These are phyloP conservation scores for Exophiala spinifera DNA, from an alignment of 2,329 filamentous ascomycete genomes.

Conservation along the genomic window DNA sequence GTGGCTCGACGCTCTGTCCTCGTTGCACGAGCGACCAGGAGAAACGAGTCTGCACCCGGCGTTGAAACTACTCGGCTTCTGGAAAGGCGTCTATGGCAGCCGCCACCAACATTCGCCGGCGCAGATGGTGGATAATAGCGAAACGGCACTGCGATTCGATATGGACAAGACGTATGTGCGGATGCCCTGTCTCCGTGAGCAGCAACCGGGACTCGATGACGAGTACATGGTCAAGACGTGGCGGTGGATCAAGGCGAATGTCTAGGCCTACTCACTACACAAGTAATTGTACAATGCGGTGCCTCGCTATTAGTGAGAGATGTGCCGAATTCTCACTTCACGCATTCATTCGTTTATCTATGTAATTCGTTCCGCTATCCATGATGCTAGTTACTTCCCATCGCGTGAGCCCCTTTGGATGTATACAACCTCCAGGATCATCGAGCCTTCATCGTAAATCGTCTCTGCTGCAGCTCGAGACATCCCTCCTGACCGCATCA, in stretches of 20 bases:
- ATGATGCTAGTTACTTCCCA: neutral
- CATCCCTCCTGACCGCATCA: no score
- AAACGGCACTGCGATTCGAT: neutral
- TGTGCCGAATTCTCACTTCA: no score
- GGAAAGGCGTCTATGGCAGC: conserved; percentile 44
- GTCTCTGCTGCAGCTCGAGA: no score
- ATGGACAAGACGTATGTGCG: conserved; percentile 10
- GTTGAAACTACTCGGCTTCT: conserved; percentile 49
- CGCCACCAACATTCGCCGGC: no score
- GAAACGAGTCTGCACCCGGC: conserved; percentile 40
- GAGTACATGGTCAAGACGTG: conserved; percentile 22
- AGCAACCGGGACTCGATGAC: conserved; percentile 2
- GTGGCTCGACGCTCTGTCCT: conserved; percentile 45
- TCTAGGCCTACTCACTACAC: neutral
- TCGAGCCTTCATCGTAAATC: no score
- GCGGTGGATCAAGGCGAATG: conserved; percentile 22
- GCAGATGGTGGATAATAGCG: no score
- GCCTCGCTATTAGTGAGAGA: no score
- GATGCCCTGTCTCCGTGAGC: conserved; percentile 8
- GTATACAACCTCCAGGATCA: no score
- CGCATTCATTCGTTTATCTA: no score
- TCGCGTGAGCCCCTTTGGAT: neutral
- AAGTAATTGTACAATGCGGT: neutral
- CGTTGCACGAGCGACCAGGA: conserved; percentile 25
- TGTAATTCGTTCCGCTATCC: neutral